Base-by-base conservation (phyloP, 2,329 filamentous ascomycete species). In the Amesomyces nigricolor region DNA sequence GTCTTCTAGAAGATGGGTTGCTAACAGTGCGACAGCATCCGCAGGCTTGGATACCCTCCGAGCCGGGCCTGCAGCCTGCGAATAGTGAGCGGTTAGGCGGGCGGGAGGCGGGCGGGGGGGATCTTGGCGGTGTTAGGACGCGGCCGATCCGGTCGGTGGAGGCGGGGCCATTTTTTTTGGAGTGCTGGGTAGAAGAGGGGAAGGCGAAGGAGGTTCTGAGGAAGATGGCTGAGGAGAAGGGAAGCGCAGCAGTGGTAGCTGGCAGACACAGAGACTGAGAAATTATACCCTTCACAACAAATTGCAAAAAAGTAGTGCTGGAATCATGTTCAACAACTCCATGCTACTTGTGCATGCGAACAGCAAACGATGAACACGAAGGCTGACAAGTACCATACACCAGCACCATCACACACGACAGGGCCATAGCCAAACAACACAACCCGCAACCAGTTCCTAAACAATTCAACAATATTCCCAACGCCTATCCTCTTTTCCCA, bases 101-200 rank as follows among this genome's bases (percentile, higher is more conserved):
- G 17, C 68, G 65, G 22, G 64, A 63, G 5, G 60, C 66, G 19
- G 66, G 65, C 5, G 71, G 70, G 10, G 49, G 62, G 35, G 71
- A 71, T 50, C 47, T 74, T 2, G 70, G 70, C 5, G 73, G 72
- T 5, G 66, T 67, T 2, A 73, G 67, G 46, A 80, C 77, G 1
- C 77, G 68, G 1, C 74, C 81, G 10, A 67, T 84, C 37, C 76
- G 80, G 35, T 72, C 78, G 5, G 77, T 83, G 1, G 75, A 75
- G 56, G 75, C 83, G 49, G 76, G 84, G 45, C 75, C 84, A 59
- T 64, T 89, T 53, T 75, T 86, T 71, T 75, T 86, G 67, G 84
- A 87, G 74, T 77, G 86, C 73, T 75, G 86, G 83, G 68, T 87
- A 61, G 73, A 89, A 69, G 71, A 86, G 75, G 62, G 79, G 71